These are phyloP conservation scores for Mollisiaceae sp. DNA, from an alignment of 2,329 filamentous ascomycete species.

Conservation along the genomic window DNA sequence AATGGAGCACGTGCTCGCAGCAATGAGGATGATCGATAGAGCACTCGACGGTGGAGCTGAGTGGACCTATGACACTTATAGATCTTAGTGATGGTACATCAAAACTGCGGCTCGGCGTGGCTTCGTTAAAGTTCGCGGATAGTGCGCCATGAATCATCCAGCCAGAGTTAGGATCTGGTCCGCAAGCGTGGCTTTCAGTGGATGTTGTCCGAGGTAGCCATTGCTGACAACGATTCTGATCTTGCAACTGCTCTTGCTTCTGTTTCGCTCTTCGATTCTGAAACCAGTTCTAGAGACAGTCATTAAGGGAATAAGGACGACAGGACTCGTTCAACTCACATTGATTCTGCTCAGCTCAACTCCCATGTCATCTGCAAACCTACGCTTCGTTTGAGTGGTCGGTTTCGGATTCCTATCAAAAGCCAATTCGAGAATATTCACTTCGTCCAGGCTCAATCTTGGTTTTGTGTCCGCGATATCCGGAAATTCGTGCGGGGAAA, in stretches of 20 bases:
- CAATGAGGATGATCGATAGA: too few species aligned
- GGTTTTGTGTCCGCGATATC: not conserved
- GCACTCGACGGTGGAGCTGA: too few species aligned
- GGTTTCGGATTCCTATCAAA: conserved; percentile 68
- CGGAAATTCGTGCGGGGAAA: not conserved
- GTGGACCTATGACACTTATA: too few species aligned
- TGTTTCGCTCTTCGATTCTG: conserved; percentile 60
- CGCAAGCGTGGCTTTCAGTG: not conserved
- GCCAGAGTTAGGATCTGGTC: too few species aligned
- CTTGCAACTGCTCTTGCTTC: conserved; percentile 56
- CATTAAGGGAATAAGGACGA: not conserved
- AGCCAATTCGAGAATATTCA: conserved; percentile 61
- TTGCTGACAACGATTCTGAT: too few species aligned
- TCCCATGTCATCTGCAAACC: conserved; percentile 62
- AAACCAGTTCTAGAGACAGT: conserved; percentile 61
- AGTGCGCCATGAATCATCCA: too few species aligned
- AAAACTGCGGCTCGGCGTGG: too few species aligned
- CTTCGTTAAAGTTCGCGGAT: too few species aligned
- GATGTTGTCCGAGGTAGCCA: too few species aligned
- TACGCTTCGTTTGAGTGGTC: conserved; percentile 63
- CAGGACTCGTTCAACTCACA: conserved; percentile 46
- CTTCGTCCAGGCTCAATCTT: conserved; percentile 32
- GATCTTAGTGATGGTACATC: too few species aligned
- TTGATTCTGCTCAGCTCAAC: conserved; percentile 68
- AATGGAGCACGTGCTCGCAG: too few species aligned